Percentiles rank a stretch among this genome's conserved stretches.
phyloP scores from a whole-genome alignment of 2,329 filamentous ascomycete species.

The Cladosporium sp. region DNA sequence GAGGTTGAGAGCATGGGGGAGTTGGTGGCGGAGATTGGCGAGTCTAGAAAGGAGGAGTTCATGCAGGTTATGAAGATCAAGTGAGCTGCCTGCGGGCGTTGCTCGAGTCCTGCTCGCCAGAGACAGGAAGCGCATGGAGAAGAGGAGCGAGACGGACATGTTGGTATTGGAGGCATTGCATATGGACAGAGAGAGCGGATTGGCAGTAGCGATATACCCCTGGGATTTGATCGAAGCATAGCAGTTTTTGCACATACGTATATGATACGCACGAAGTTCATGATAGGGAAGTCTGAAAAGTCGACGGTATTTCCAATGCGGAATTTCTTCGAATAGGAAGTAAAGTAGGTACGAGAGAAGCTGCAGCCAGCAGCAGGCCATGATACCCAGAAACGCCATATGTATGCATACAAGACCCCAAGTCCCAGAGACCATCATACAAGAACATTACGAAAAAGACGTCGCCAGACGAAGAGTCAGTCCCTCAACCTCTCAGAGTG shows the following conservation, averaged over 20 bases:
- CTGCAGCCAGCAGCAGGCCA: background rate
- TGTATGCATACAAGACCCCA: conserved; percentile 5
- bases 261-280: background rate
- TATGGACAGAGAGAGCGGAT: background rate
- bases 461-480: too few relatives aligned
- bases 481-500: conserved; percentile 32
- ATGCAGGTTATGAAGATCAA: conserved; percentile 41
- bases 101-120: background rate
- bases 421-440: background rate
- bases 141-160: background rate
- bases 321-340: background rate
- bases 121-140: background rate
- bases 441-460: conserved; percentile 16
- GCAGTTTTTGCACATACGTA: background rate
- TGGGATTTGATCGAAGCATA: background rate
- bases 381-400: conserved; percentile 3
- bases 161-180: background rate
- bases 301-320: background rate
- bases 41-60: conserved; percentile 33
- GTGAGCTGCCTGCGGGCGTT: conserved; percentile 23
- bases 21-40: conserved; percentile 42
- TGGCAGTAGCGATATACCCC: conserved; percentile 16
- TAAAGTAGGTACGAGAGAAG: background rate
- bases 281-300: background rate
- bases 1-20: conserved; percentile 51